A percentile compares a stretch with the other conserved stretches of the same genome.
Conservation (phyloP, 495 filamentous ascomycete genomes). For the Daldinia caldariorum region DNA sequence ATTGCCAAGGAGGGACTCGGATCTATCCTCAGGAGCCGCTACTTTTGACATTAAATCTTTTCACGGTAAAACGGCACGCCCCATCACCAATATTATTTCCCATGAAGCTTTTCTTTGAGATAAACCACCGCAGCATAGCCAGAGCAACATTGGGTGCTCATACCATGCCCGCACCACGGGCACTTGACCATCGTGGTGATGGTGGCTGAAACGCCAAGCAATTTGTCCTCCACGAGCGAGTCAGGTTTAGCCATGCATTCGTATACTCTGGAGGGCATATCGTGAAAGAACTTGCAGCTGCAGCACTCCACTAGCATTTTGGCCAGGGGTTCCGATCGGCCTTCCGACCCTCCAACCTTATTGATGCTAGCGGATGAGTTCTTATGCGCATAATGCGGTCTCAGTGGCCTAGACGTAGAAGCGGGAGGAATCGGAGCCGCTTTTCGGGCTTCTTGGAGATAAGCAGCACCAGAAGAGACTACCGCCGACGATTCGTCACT, state of each 20-base stretch:
- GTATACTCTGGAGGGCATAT: conserved; percentile 79
- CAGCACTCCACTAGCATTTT: conserved; percentile 87
- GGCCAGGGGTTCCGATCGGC: conserved; percentile 64
- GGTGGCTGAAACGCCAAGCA: conserved; percentile 60
- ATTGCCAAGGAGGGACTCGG: conserved; percentile 9
- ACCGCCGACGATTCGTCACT: conserved; percentile 28
- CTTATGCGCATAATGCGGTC: conserved; percentile 41
- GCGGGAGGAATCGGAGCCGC: conserved; percentile 39
- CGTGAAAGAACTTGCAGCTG: conserved; percentile 82
- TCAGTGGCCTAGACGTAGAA: conserved; percentile 36
- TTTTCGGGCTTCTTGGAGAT: conserved; percentile 52
- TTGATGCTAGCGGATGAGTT: conserved; percentile 38
- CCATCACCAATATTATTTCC: conserved; percentile 34
- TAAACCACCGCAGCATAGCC: conserved; percentile 78
- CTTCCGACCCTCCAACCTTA: conserved; percentile 19
- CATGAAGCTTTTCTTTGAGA: conserved; percentile 72
- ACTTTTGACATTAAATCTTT: background rate
- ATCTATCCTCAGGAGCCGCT: background rate
- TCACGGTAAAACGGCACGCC: background rate
- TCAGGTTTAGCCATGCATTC: conserved; percentile 76
- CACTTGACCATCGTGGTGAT: conserved; percentile 71
- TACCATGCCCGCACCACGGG: conserved; percentile 81
- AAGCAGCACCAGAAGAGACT: conserved; percentile 46
- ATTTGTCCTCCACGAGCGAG: conserved; percentile 58
- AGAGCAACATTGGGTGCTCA: conserved; percentile 76